Evolutionary conservation across 345 rosid genomes (phyloP).

Genomic region (Gossypioides kirkii): DNA sequence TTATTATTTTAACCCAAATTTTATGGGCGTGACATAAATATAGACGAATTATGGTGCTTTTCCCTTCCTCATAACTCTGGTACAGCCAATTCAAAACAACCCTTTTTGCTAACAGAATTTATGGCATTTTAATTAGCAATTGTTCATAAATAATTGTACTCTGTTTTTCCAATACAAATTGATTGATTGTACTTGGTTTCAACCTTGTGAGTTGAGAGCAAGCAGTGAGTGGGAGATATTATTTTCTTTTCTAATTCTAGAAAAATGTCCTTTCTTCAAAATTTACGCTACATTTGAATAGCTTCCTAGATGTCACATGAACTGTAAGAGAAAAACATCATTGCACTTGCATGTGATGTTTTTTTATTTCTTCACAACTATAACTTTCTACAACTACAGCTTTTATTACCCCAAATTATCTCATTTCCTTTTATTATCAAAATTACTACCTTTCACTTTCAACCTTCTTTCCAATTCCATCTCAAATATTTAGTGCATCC

Average conservation of each 20-base stretch:
- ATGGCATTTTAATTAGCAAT: too few relatives aligned
- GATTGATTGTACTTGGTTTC: background rate
- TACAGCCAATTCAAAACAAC: too few relatives aligned
- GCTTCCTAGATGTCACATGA: conserved; percentile 7
- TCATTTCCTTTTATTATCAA: too few relatives aligned
- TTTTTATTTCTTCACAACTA: background rate
- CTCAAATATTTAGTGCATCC: too few relatives aligned
- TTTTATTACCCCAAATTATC: background rate
- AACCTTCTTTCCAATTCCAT: too few relatives aligned
- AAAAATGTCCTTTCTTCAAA: background rate
- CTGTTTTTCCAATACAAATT: background rate
- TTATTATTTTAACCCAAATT: too few relatives aligned
- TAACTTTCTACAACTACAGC: background rate
- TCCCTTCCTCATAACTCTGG: too few relatives aligned
- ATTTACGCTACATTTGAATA: conserved; percentile 1
- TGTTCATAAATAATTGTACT: background rate
- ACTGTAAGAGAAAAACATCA: background rate
- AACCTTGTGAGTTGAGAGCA: background rate
- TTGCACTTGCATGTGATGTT: too few relatives aligned
- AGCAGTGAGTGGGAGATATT: background rate
- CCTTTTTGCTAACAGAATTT: too few relatives aligned
- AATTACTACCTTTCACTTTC: too few relatives aligned
- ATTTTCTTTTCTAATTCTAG: background rate
- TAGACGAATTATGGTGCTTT: too few relatives aligned
- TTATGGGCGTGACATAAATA: too few relatives aligned